A percentile compares a stretch with the other conserved stretches of the same genome.
Evolutionary conservation across 768 basidiomycete genomes (phyloP).

Genomic region (Saitozyma sp.): DNA sequence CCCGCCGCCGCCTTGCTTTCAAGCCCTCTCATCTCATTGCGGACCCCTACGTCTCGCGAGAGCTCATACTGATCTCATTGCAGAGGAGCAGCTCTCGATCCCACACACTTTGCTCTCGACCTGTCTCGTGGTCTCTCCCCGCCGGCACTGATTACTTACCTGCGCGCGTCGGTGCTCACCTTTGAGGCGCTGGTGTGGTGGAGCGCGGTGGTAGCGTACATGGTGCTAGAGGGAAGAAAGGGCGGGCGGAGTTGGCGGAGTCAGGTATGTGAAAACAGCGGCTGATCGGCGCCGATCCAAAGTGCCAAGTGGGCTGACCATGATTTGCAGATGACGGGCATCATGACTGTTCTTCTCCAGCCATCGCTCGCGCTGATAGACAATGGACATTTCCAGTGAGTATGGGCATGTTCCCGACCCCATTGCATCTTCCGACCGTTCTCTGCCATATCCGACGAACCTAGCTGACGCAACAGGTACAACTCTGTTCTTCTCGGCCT

Average conservation of each 20-base stretch:
- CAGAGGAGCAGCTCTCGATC: neutral
- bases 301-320: neutral
- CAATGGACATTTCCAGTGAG: conserved; percentile 82
- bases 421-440: neutral
- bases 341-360: conserved; percentile 73
- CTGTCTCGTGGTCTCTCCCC: conserved; percentile 59
- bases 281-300: no score
- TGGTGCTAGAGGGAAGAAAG: conserved; percentile 61
- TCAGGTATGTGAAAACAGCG: conserved; percentile 60
- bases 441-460: neutral
- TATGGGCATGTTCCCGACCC: no score
- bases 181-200: conserved; percentile 73
- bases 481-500: conserved; percentile 89
- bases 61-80: neutral
- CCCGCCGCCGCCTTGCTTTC: neutral
- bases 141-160: conserved; percentile 66
- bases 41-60: no score
- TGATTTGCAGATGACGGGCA: conserved; percentile 60
- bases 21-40: neutral
- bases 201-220: conserved; percentile 70
- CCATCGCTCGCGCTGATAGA: conserved; percentile 82
- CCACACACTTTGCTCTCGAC: neutral
- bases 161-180: conserved; percentile 73
- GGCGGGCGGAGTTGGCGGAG: conserved; percentile 70
- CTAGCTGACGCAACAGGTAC: conserved; percentile 55